These are phyloP conservation scores for Puccinia horiana DNA, from an alignment of 1,284 basidiomycete genomes.

Conservation along the genomic window DNA sequence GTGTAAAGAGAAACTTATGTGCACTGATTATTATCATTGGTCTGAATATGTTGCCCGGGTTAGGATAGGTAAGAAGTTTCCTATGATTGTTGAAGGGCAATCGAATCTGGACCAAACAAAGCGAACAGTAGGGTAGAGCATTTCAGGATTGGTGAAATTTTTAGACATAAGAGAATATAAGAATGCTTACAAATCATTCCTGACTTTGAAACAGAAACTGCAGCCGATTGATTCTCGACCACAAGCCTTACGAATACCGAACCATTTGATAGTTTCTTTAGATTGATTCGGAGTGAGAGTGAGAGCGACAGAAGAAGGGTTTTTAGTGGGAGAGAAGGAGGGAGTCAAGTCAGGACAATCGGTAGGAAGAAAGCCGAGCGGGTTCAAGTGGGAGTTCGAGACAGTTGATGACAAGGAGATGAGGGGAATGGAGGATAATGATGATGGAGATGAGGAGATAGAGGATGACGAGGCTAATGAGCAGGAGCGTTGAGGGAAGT, in stretches of 20 bases:
- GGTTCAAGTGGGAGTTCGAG: neutral
- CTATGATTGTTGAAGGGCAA: slow-evolving; percentile 53
- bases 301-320: too few relatives aligned
- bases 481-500: neutral
- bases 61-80: slow-evolving; percentile 53
- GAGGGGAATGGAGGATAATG: neutral
- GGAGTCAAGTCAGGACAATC: neutral
- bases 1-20: too few relatives aligned
- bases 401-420: slow-evolving; percentile 6
- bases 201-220: slow-evolving; percentile 89
- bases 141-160: too few relatives aligned
- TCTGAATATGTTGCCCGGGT: slow-evolving; percentile 26
- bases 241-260: slow-evolving; percentile 76
- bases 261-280: slow-evolving; percentile 88
- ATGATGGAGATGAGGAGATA: slow-evolving; percentile 4
- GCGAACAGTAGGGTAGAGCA: neutral
- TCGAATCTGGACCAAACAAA: slow-evolving; percentile 22
- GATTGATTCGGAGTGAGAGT: slow-evolving; percentile 6
- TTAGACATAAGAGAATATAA: neutral
- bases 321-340: neutral
- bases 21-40: slow-evolving; percentile 4
- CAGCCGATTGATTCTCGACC: slow-evolving; percentile 75
- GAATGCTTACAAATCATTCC: slow-evolving; percentile 77
- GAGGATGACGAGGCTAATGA: slow-evolving; percentile 15
- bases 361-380: neutral